Base-by-base conservation (phyloP, 2,329 filamentous ascomycete genomes). In the Cladobotryum mycophilum region DNA sequence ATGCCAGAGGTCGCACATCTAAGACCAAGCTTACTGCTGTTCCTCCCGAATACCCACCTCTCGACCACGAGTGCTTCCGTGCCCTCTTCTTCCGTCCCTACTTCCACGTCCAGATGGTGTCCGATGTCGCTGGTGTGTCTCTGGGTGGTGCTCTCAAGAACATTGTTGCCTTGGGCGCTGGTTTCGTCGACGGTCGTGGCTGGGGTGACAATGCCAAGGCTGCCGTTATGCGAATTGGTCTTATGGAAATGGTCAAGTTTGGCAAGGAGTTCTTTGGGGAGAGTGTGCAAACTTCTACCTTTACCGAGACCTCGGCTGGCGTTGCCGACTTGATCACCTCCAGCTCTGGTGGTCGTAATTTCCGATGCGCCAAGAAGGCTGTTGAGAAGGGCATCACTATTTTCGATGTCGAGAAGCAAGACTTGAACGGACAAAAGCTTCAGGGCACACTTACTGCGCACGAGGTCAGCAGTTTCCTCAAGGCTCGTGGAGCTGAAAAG, bases 121-220 rank as follows among this genome's bases (percentile, higher is more conserved):
- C 83, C 35, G 93, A 99, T 64, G 93, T 99, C n/a, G 93, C 92
- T 0, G 93, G 93, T 58, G 92, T 96, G 1, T 97, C 93, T 5
- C 84, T 99, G 34, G 87, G 91, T 41, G 93, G 93, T 54, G 93
- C 93, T 0, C 76, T 99, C 60, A 99, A 99, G 78, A 99, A 99
- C 75, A 86, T 99, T 57, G 89, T 99, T 49, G 93, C 93, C 5
- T 75, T 99, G 15, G 92, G 90, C 5, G 91, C 93, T 33, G 93
- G 93, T 52, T 99, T 95, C 69, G 90, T 97, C 41, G 89, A 96
- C 58, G 93, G 93, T 35, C 82, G 92, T 55, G 92, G 92, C 58
- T 99, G 93, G 92, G 93, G 93, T 63, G 91, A 97, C 75, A 99
- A 97, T 61, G 92, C 92, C 58, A 97, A 99, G 75, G 90, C 93